phyloP scores from a whole-genome alignment of 2,329 filamentous ascomycete genomes.

The Cercospora zeae-maydis region DNA sequence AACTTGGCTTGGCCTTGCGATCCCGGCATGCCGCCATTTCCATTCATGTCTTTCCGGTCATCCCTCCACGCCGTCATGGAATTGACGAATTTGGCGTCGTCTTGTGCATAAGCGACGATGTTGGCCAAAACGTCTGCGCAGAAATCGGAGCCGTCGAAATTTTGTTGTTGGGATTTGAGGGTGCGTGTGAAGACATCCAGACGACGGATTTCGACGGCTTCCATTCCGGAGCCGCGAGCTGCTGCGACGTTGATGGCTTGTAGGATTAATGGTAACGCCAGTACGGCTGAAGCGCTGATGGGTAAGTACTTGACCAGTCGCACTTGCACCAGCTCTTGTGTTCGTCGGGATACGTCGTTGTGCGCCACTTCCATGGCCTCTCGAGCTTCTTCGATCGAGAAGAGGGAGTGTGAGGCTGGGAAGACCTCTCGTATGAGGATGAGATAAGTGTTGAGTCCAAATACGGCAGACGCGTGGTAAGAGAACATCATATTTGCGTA shows the following conservation, averaged over 20 bases:
- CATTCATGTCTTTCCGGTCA: conserved; percentile 16
- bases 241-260: conserved; percentile 26
- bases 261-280: conserved; percentile 19
- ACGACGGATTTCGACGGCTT: conserved; percentile 20
- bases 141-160: conserved; percentile 25
- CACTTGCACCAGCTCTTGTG: conserved; percentile 26
- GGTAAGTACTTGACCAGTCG: conserved; percentile 22
- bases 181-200: conserved; percentile 25
- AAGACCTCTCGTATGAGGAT: conserved; percentile 21
- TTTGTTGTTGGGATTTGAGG: conserved; percentile 22
- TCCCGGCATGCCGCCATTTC: conserved; percentile 3
- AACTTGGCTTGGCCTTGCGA: conserved; percentile 14
- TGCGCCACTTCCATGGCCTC: conserved; percentile 22
- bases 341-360: conserved; percentile 22
- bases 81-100: conserved; percentile 22
- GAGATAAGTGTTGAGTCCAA: conserved; percentile 24
- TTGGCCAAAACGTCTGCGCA: conserved; percentile 23
- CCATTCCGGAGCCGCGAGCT: conserved; percentile 21
- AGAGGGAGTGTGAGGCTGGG: conserved; percentile 15
- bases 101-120: conserved; percentile 24
- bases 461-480: conserved; percentile 24
- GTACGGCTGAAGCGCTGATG: conserved; percentile 20
- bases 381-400: conserved; percentile 23
- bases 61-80: conserved; percentile 22
- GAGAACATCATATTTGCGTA: conserved; percentile 28